Evolutionary conservation across 2,329 filamentous ascomycete genomes (phyloP), one percentile per base, ranked within the genome.

Genomic region (Leptographium procerum): DNA sequence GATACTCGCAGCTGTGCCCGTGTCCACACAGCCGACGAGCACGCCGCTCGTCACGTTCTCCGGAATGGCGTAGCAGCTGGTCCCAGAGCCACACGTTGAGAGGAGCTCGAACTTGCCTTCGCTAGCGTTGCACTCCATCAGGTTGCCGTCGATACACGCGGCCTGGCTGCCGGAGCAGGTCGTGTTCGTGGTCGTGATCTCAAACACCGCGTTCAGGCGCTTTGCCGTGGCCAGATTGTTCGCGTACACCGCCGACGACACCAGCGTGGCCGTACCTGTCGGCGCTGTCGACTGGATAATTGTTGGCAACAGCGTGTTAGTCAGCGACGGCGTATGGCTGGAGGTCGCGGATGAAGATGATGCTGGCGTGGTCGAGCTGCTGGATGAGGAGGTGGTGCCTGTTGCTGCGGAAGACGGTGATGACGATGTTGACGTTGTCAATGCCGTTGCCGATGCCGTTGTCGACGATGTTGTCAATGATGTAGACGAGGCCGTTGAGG

Each of bases 1-100:
- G 9, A 80, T 69, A 4, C 64, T 66, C 48, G 69, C 65, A 0
- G 78, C 81, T 2, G 69, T 67, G 3, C 65, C 65, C 11, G 68
- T 64, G 54, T 76, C 69, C 31, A 71, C 69, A 61, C 82, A 85
- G 3, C 72, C 73, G 28, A 85, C 69, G 57, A 71, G 66, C 11
- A 81, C 77, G 4, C 79, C 81, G 0, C 65, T 64, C 0, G 72
- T 72, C 13, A 68, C 74, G 43, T 72, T 75, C 72, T 82, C 76
- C 0, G 82, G 82, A 61, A 84, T 66, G 2, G 79, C 82, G 54
- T 75, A 78, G 67, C 82, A 85, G 53, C 70, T 67, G 52, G 68
- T 66, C 11, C 68, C 69, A 1, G 62, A 55, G 0, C 45, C 48
- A 33, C 68, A 70, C 47, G 75, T 75, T 11, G 67, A 61, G 0